Base-by-base conservation (phyloP, 345 rosid species). In the Populus pruinosa region DNA sequence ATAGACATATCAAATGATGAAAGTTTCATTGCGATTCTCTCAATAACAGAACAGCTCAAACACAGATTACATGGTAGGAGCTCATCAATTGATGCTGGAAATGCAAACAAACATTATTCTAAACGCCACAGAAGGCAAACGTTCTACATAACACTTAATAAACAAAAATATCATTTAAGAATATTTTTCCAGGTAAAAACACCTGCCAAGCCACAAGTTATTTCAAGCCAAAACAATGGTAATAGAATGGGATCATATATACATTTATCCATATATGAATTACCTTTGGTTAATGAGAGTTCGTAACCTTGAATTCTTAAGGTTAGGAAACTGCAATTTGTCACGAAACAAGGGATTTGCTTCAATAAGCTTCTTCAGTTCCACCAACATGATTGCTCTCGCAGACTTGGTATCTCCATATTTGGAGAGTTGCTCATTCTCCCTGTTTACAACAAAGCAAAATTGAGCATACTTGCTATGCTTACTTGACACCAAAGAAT, bases 341-440 rank as follows among this genome's bases (percentile, higher is more conserved):
- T 96, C 99, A 59, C 97, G 97, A 82, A 96, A 96, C 56, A 96
- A 77, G 0, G 99, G 99, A 82, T 96, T 96, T 53, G 99, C 99
- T 87, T 96, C 99, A 62, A 96, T 92, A 83, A 96, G 94, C 87
- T 96, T 96, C 88, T 96, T 96, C 67, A 96, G 97, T 87, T 96
- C 99, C 70, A 91, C 94, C 85, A 93, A 83, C 99, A 96, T 93
- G 69, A 93, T 96, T 70, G 97, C 90, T 84, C 99, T 88, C 1
- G 99, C 99, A 16, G 99, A 92, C 86, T 96, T 96, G 2, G 98
- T 96, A 80, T 96, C 99, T 68, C 99, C 99, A 73, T 93, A 96
- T 87, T 93, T 96, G 25, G 98, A 96, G 71, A 96, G 84, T 78
- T 96, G 99, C 81, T 96, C 98, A 78, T 96, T 96, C 88, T 96